A percentile compares a stretch with the other conserved stretches of the same genome.
phyloP scores from a whole-genome alignment of 345 rosid species.

The Citrus unshiu region DNA sequence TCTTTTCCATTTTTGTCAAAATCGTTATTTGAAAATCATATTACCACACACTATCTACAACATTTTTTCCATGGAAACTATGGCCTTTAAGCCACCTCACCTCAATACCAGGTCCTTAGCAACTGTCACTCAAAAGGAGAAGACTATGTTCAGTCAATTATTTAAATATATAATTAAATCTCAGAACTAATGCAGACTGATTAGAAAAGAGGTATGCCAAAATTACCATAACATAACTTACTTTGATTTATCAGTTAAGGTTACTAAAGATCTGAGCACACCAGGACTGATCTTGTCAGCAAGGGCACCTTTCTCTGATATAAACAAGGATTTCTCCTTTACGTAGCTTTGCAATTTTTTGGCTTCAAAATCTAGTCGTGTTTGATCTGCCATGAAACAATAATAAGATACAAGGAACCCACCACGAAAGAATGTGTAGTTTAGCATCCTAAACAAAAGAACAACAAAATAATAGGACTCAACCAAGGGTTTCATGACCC shows the following conservation, averaged over 20 bases:
- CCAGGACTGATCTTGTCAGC: constrained; percentile 71
- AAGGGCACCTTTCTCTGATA: constrained; percentile 71
- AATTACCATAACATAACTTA: constrained; percentile 19
- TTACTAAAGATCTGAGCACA: constrained; percentile 58
- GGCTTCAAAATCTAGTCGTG: constrained; percentile 48
- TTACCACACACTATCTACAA: no score
- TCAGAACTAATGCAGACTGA: not conserved
- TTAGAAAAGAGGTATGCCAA: not conserved
- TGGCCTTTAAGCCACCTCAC: no score
- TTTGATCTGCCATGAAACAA: constrained; percentile 46
- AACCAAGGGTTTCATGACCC: not conserved
- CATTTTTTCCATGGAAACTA: no score
- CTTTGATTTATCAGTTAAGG: constrained; percentile 54
- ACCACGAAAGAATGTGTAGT: not conserved
- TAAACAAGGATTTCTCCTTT: constrained; percentile 57
- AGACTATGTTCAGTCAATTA: not conserved
- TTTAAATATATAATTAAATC: not conserved
- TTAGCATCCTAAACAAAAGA: not conserved
- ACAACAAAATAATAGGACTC: not conserved
- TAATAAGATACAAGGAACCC: not conserved
- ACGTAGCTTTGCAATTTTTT: constrained; percentile 72
- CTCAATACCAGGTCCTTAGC: not conserved
- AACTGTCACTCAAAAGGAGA: not conserved
- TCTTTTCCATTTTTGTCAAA: no score
- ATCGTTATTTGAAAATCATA: no score